A percentile compares a stretch with the other conserved stretches of the same genome.
These are phyloP conservation scores for Didymella pinodella DNA, from an alignment of 2,329 filamentous ascomycete genomes.

Conservation along the genomic window DNA sequence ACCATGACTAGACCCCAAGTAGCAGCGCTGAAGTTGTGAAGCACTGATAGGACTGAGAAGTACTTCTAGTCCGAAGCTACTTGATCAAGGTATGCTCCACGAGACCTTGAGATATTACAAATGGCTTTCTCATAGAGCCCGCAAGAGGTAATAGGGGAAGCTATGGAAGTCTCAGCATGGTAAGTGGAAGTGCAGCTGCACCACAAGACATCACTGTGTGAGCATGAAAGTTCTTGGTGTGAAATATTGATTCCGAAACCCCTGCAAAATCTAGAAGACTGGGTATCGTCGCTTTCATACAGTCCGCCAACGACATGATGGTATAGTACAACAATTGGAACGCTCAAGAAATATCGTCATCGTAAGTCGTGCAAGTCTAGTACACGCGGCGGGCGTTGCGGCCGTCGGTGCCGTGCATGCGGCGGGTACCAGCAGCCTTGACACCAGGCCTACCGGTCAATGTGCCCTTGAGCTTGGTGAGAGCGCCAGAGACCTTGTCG, in stretches of 20 bases:
- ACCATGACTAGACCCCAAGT: too few species aligned
- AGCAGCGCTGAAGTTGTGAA: too few species aligned
- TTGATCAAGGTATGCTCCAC: too few species aligned
- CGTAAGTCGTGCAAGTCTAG: constrained; percentile 14
- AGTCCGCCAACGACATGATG: not conserved
- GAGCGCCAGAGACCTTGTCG: constrained; percentile 79
- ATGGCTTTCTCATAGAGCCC: too few species aligned
- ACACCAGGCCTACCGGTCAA: constrained; percentile 73
- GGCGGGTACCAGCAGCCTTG: constrained; percentile 77
- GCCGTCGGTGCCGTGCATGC: constrained; percentile 78
- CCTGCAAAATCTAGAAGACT: not conserved
- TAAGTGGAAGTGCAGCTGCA: too few species aligned
- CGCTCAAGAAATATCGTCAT: constrained; percentile 13
- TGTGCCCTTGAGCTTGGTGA: constrained; percentile 75
- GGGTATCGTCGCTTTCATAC: constrained; percentile 8
- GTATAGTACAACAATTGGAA: constrained; percentile 8
- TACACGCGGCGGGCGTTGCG: constrained; percentile 57
- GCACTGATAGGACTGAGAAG: too few species aligned
- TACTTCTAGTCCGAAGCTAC: too few species aligned
- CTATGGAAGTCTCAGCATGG: not conserved
- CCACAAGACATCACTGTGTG: too few species aligned
- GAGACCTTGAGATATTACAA: too few species aligned
- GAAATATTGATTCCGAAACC: not conserved
- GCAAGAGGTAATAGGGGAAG: too few species aligned
- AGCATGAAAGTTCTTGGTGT: too few species aligned